Conservation (phyloP, 805 yeast genomes). For the Ogataea haglerorum region DNA sequence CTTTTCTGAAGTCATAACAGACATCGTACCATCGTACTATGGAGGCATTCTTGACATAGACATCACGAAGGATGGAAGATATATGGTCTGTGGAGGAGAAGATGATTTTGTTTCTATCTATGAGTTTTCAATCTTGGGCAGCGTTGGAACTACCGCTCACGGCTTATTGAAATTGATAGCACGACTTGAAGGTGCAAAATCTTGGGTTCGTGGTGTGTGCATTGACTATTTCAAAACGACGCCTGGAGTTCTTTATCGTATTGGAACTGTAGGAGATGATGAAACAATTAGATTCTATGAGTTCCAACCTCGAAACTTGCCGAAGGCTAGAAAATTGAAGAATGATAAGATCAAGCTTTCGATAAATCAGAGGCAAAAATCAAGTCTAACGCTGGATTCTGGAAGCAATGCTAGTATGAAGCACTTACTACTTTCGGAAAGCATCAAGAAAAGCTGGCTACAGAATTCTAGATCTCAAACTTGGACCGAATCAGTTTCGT, state of each 20-base stretch:
- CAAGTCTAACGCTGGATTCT: slow-evolving; percentile 15
- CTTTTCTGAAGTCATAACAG: slow-evolving; percentile 40
- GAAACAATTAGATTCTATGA: slow-evolving; percentile 52
- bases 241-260: slow-evolving; percentile 38
- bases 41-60: slow-evolving; percentile 55
- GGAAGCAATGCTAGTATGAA: slow-evolving; percentile 8
- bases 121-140: slow-evolving; percentile 28
- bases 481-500: slow-evolving; percentile 29
- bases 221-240: slow-evolving; percentile 39
- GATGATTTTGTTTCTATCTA: slow-evolving; percentile 49
- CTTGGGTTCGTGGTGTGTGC: slow-evolving; percentile 47
- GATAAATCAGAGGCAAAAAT: slow-evolving; percentile 13
- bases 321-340: slow-evolving; percentile 30
- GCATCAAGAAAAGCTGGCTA: slow-evolving; percentile 15
- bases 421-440: slow-evolving; percentile 10
- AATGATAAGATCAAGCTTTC: slow-evolving; percentile 7
- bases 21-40: slow-evolving; percentile 60
- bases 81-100: slow-evolving; percentile 49
- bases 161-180: slow-evolving; percentile 28
- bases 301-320: slow-evolving; percentile 44
- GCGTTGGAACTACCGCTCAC: slow-evolving; percentile 5
- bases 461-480: slow-evolving; percentile 10
- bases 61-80: slow-evolving; percentile 47
- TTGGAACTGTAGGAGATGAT: slow-evolving; percentile 57
- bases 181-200: slow-evolving; percentile 44